These are phyloP conservation scores for Salvia sclarea DNA, from an alignment of 305 asterid species.

Conservation along the genomic window DNA sequence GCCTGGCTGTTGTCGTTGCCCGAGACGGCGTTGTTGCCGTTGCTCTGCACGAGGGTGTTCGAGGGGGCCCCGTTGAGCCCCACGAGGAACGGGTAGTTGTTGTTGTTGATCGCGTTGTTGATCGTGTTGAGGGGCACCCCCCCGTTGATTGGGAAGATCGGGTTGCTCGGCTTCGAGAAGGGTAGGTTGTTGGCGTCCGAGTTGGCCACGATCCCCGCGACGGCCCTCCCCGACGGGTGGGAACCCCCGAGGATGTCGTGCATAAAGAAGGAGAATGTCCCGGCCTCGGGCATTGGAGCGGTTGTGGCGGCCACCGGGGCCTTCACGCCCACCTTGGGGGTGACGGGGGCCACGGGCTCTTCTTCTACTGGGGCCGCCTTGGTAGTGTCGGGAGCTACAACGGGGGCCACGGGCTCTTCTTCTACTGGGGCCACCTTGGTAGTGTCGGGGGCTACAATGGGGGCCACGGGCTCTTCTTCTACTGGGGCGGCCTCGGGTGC, in stretches of 20 bases:
- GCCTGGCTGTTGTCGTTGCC: conserved; percentile 43
- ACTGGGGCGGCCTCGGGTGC: not conserved
- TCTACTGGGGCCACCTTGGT: not conserved
- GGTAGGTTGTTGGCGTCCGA: conserved; percentile 68
- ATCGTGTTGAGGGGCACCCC: conserved; percentile 80
- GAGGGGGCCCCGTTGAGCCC: conserved; percentile 59
- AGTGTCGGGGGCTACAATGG: conserved; percentile 6
- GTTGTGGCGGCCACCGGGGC: not conserved
- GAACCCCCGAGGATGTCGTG: conserved; percentile 87
- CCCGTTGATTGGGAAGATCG: conserved; percentile 69
- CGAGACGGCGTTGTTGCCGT: conserved; percentile 44
- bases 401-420: not conserved
- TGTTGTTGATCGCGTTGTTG: conserved; percentile 59
- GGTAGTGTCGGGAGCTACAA: conserved; percentile 3
- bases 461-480: not conserved
- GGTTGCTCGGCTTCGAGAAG: conserved; percentile 62
- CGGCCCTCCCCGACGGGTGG: conserved; percentile 74
- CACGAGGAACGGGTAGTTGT: conserved; percentile 69
- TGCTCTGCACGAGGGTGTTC: conserved; percentile 53
- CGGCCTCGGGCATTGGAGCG: not conserved
- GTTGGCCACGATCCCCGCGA: conserved; percentile 68
- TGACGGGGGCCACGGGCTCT: not conserved
- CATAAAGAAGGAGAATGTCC: conserved; percentile 62
- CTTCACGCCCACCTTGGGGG: not conserved
- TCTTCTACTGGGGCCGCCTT: not conserved